Evolutionary conservation across 192 early-diverging fungal genomes (phyloP).

Genomic region (Linnemannia elongata): DNA sequence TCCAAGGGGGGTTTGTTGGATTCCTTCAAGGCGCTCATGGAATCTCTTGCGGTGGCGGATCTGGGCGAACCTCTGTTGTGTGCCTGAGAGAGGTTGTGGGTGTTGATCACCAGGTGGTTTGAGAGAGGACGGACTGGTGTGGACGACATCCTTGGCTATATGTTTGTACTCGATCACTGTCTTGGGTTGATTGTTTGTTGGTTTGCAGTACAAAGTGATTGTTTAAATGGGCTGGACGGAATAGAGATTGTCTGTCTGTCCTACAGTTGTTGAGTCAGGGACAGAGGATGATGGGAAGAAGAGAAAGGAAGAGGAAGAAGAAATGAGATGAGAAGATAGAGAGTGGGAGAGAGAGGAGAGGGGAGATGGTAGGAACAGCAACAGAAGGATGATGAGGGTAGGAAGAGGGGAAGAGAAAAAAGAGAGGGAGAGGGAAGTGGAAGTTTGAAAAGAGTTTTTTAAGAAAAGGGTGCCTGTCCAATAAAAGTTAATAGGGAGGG

Average conservation of each 20-base stretch:
- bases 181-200: too few species aligned
- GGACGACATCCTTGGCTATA: conserved; percentile 34
- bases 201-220: neutral
- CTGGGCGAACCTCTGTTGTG: conserved; percentile 53
- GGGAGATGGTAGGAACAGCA: neutral
- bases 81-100: conserved; percentile 55
- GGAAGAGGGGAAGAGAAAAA: neutral
- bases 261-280: neutral
- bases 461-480: too few species aligned
- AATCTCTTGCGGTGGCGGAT: conserved; percentile 31
- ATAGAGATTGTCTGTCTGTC: conserved; percentile 6
- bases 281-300: neutral
- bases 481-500: too few species aligned
- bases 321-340: neutral
- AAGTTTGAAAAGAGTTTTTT: too few species aligned
- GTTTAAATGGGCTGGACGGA: neutral
- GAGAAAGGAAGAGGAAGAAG: neutral
- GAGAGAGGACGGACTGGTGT: conserved; percentile 45
- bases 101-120: conserved; percentile 54
- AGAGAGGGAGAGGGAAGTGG: neutral
- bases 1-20: conserved; percentile 24
- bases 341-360: neutral
- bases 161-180: neutral
- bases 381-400: too few species aligned
- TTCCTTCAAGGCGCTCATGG: conserved; percentile 31